Base-by-base conservation (phyloP, 2,329 filamentous ascomycete genomes). In the Hymenoscyphus albidus region DNA sequence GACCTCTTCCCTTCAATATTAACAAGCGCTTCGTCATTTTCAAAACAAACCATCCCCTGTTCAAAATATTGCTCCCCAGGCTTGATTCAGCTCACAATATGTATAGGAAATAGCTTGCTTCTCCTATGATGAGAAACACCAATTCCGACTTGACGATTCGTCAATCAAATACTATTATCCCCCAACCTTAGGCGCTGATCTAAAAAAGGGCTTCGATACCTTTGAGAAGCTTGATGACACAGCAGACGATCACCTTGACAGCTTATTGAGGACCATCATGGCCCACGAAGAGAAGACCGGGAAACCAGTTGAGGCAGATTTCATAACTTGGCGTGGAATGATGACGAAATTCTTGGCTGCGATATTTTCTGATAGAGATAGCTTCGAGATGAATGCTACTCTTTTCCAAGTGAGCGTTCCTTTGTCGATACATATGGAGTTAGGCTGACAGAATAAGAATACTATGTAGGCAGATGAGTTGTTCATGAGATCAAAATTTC, bases 321-420 rank as follows among this genome's bases (percentile, higher is more conserved):
- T 98, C 57, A 83, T 98, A 61, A 98, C 94, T 1, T 99, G 94
- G 94, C 83, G 95, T 73, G 95, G 95, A 44, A 97, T 98, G 92
- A 93, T 99, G 89, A 98, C 95, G 68, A 60, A 97, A 92, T 92
- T 99, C 69, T 87, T 98, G 88, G 88, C 88, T 0, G 82, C 89
- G 0, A 90, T 92, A 0, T 98, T 91, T 75, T 92, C 96, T 69
- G 84, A 89, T 69, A 85, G 89, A 75, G 91, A 94, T 74, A 90
- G 90, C 87, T 98, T 97, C 73, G 91, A 96, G 76, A 97, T 99
- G 93, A 97, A 97, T 75, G 94, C 92, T 59, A 97, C 94, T 2
- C 82, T 88, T 60, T 95, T 93, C 74, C 90, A 98, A 81, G 93
- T 95, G 78, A 64, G 70, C 61, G 62, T n/a, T 63, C 62, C 51